These are phyloP conservation scores for Paraglomus brasilianum DNA, from an alignment of 192 early-diverging fungal species.

Conservation along the genomic window DNA sequence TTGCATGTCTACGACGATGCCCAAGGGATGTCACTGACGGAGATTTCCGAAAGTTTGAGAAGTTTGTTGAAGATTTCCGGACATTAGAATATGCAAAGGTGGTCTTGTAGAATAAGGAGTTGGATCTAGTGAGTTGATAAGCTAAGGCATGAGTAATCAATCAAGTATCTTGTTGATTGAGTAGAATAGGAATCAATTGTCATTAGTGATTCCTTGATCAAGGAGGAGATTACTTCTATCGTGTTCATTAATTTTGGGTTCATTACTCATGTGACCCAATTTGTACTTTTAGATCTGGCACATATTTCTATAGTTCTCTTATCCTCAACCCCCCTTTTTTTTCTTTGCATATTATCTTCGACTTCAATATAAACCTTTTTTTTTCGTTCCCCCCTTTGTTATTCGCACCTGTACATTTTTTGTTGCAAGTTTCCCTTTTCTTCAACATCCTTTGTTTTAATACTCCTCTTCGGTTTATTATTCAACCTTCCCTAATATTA, in stretches of 20 bases:
- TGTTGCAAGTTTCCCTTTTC: slow-evolving; percentile 31
- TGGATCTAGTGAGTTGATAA: not conserved
- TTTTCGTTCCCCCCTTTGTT: slow-evolving; percentile 29
- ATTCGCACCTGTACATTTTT: slow-evolving; percentile 33
- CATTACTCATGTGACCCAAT: not conserved
- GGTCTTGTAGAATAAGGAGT: not conserved
- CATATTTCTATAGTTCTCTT: slow-evolving; percentile 7
- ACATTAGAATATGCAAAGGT: slow-evolving; percentile 26
- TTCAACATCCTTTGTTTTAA: slow-evolving; percentile 18
- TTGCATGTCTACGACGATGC: slow-evolving; percentile 21
- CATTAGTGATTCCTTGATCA: slow-evolving; percentile 33
- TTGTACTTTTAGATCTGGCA: slow-evolving; percentile 16
- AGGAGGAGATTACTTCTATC: slow-evolving; percentile 8
- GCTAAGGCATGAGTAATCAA: slow-evolving; percentile 5
- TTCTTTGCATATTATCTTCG: slow-evolving; percentile 1
- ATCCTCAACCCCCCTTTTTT: not conserved
- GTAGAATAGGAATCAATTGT: slow-evolving; percentile 33
- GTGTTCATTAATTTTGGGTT: not conserved
- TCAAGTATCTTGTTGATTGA: slow-evolving; percentile 8
- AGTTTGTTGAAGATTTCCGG: slow-evolving; percentile 53
- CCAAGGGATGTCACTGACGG: slow-evolving; percentile 37
- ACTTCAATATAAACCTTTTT: slow-evolving; percentile 16
- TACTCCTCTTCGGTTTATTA: slow-evolving; percentile 27
- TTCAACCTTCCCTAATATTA: slow-evolving; percentile 27
- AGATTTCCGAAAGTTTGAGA: slow-evolving; percentile 50